Base-by-base conservation (phyloP, 768 basidiomycete genomes). In the Flagelloscypha sp. region DNA sequence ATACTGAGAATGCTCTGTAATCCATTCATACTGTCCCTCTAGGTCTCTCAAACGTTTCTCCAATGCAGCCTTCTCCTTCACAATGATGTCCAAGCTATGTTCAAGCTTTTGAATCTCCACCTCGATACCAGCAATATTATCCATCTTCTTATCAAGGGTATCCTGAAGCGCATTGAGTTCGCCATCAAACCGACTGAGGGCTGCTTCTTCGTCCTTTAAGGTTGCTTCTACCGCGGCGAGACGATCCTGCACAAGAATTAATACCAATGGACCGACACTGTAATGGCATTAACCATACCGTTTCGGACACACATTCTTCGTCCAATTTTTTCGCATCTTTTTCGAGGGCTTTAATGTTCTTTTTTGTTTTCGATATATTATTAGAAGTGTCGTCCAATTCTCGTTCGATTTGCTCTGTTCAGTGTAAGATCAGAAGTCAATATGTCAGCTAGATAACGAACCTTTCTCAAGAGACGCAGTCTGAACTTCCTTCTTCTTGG, bases 1-100 rank as follows among this genome's bases (percentile, higher is more conserved):
- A 50, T 50, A 95, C 93, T 80, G 71, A 46, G 79, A 73, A 54
- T 99, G 93, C 42, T 92, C 79, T 4, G 54, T 54, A 42, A 99
- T 98, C 95, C 95, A 98, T 1, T 80, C 71, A 47, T 83, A 72
- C 52, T 80, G 72, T 49, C 80, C 76, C 61, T 95, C 90, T n/a
- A 94, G 66, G 31, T 68, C 72, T 17, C 67, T 55, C 18, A 80
- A 71, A 24, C 49, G 37, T 29, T 74, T 76, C 20, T 53, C 50
- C 2, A 77, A 74, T 1, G 66, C 47, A 6, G 70, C 57, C 48
- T 70, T 70, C 37, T 95, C 90, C 56, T 82, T 87, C 20, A 55
- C 65, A 21, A 83, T 54, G 8, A 57, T 58, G 29, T 67, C 65
- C 4, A 86, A 61, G 2, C 83, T 82, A 45, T 90, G 84, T 28